Conservation (phyloP, 2,329 filamentous ascomycete genomes). For the Hymenoscyphus fructigenus region DNA sequence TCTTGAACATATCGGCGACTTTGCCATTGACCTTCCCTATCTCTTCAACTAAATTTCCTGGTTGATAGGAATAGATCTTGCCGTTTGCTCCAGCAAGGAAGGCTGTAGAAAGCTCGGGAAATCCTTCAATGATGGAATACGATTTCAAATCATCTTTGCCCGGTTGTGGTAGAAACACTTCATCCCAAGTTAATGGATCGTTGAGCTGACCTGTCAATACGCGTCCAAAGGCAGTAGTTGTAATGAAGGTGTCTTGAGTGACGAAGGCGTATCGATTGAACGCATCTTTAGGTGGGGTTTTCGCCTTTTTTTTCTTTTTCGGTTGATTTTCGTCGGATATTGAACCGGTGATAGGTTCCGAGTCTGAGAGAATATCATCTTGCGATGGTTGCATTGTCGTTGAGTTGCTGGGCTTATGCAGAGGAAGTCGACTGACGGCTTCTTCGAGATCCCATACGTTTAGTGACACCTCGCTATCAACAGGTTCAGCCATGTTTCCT, state of each 20-base stretch:
- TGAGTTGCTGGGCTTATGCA: not conserved
- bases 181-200: conserved; percentile 26
- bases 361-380: not conserved
- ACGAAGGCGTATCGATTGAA: conserved; percentile 67
- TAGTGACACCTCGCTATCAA: not conserved
- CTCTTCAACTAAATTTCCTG: conserved; percentile 16
- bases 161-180: conserved; percentile 32
- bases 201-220: conserved; percentile 48
- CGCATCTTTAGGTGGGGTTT: conserved; percentile 42
- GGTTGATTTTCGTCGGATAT: conserved; percentile 1
- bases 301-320: conserved; percentile 32
- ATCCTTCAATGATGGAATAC: conserved; percentile 46
- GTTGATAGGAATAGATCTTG: conserved; percentile 30
- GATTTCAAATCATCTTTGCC: conserved; percentile 42
- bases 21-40: conserved; percentile 30
- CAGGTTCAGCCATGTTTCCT: not conserved
- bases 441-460: conserved; percentile 17
- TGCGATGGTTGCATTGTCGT: not conserved
- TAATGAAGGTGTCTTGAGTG: conserved; percentile 50
- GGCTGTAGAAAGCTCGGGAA: conserved; percentile 39
- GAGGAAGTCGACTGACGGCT: conserved; percentile 8
- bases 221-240: conserved; percentile 60
- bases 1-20: conserved; percentile 36
- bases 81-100: conserved; percentile 49
- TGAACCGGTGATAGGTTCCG: conserved; percentile 1